Evolutionary conservation across 805 yeast genomes (phyloP).

Genomic region (Cyberlindnera lachancei): DNA sequence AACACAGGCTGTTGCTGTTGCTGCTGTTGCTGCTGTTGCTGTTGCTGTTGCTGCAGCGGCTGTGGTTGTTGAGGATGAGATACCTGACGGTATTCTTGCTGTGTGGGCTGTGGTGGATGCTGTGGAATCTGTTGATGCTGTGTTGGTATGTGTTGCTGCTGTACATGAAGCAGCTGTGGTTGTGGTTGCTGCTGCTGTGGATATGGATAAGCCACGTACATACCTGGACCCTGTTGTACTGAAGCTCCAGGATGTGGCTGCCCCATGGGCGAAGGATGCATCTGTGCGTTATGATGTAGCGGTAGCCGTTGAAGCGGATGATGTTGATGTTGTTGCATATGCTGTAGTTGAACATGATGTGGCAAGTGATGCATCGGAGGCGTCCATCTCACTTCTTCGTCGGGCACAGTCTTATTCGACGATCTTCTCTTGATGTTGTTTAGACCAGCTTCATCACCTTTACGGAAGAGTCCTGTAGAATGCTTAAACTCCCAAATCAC

Average conservation of each 20-base stretch:
- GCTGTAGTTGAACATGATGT: no score
- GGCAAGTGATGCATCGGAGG: no score
- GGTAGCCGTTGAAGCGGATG: no score
- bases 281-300: no score
- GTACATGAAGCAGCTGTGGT: conserved; percentile 2
- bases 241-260: no score
- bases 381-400: conserved; percentile 12
- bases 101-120: no score
- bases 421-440: conserved; percentile 60
- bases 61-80: conserved; percentile 1
- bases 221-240: no score
- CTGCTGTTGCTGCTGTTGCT: conserved; percentile 4
- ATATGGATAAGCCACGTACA: not conserved
- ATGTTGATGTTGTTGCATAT: conserved; percentile 1
- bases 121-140: no score
- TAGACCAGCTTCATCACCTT: conserved; percentile 63
- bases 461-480: conserved; percentile 58
- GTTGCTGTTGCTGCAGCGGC: conserved; percentile 9
- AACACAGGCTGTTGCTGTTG: conserved; percentile 1
- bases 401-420: conserved; percentile 14
- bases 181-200: conserved; percentile 9
- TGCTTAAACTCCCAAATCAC: conserved; percentile 75
- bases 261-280: no score
- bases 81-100: no score
- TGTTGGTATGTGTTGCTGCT: conserved; percentile 2